Evolutionary conservation across 2,329 filamentous ascomycete genomes (phyloP).

Genomic region (Hypomyces perniciosus): DNA sequence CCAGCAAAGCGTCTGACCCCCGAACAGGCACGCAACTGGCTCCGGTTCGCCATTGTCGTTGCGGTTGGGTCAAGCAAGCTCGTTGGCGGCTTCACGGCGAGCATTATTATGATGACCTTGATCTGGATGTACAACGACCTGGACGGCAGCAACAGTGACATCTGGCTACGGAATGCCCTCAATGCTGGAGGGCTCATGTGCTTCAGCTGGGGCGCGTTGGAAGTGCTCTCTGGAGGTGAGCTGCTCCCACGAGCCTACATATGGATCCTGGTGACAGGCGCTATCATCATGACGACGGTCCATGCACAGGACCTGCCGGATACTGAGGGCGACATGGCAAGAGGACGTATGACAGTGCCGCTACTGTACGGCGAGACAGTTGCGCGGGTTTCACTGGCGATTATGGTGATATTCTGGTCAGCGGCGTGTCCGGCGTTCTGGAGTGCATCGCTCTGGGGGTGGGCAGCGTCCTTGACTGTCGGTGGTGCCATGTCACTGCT

Average conservation of each 20-base stretch:
- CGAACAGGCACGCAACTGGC: constrained; percentile 18
- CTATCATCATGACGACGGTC: constrained; percentile 22
- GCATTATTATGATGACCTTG: constrained; percentile 19
- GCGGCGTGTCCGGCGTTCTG: constrained; percentile 12
- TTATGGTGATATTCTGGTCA: constrained; percentile 17
- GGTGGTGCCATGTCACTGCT: constrained; percentile 12
- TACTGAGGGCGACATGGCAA: constrained; percentile 22
- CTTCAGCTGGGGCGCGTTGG: constrained; percentile 23
- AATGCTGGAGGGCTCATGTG: constrained; percentile 24
- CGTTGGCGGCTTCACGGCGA: constrained; percentile 16
- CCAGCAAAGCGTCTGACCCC: constrained; percentile 19
- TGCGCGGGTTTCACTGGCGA: constrained; percentile 15
- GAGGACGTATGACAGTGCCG: constrained; percentile 22
- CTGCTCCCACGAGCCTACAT: constrained; percentile 12
- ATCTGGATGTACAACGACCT: constrained; percentile 28
- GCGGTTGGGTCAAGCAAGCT: constrained; percentile 12
- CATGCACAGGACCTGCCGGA: constrained; percentile 24
- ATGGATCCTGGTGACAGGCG: constrained; percentile 20
- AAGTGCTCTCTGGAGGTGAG: constrained; percentile 12
- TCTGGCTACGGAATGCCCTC: constrained; percentile 21
- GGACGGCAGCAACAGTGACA: constrained; percentile 18
- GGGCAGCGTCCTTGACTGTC: constrained; percentile 7
- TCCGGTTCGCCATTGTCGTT: constrained; percentile 20
- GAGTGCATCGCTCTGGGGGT: constrained; percentile 6
- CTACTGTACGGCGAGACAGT: constrained; percentile 20